Evolutionary conservation across 2,329 filamentous ascomycete species (phyloP).

Genomic region (Talaromyces islandicus): DNA sequence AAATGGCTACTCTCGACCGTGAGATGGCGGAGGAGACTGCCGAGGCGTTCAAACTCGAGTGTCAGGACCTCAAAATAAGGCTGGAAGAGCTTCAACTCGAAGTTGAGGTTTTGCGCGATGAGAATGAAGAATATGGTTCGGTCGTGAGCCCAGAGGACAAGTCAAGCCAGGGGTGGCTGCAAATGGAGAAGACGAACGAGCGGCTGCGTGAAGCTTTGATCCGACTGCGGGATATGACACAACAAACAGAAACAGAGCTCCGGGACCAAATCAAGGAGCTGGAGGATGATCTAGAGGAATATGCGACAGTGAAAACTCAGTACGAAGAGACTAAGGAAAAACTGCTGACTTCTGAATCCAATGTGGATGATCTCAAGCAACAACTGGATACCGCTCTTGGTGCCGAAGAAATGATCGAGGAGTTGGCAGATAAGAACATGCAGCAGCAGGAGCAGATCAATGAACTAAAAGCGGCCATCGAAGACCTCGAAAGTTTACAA

Average conservation of each 20-base stretch:
- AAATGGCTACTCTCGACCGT: constrained; percentile 80
- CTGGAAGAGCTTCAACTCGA: constrained; percentile 83
- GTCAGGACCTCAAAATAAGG: constrained; percentile 69
- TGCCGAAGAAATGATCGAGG: constrained; percentile 90
- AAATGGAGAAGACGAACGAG: constrained; percentile 87
- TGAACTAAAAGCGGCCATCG: constrained; percentile 72
- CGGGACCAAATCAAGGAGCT: constrained; percentile 67
- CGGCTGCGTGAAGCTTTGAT: constrained; percentile 79
- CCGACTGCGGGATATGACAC: constrained; percentile 76
- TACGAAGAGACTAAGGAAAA: constrained; percentile 66
- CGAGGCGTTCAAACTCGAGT: constrained; percentile 72
- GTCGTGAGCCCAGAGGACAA: constrained; percentile 86
- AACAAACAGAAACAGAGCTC: constrained; percentile 76
- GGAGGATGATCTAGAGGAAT: constrained; percentile 67
- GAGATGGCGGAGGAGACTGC: constrained; percentile 95
- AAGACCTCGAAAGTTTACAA: constrained; percentile 81
- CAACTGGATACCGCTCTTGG: constrained; percentile 85
- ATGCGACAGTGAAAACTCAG: constrained; percentile 61
- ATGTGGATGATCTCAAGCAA: constrained; percentile 78
- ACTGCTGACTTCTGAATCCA: constrained; percentile 64
- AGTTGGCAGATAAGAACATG: constrained; percentile 82
- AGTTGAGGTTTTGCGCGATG: constrained; percentile 76
- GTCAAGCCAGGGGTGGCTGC: constrained; percentile 79
- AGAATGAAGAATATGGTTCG: constrained; percentile 76
- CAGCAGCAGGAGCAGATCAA: constrained; percentile 75